Percentiles rank a stretch among this genome's conserved stretches.
phyloP scores from a whole-genome alignment of 2,329 filamentous ascomycete genomes.

The Periconia sp. region DNA sequence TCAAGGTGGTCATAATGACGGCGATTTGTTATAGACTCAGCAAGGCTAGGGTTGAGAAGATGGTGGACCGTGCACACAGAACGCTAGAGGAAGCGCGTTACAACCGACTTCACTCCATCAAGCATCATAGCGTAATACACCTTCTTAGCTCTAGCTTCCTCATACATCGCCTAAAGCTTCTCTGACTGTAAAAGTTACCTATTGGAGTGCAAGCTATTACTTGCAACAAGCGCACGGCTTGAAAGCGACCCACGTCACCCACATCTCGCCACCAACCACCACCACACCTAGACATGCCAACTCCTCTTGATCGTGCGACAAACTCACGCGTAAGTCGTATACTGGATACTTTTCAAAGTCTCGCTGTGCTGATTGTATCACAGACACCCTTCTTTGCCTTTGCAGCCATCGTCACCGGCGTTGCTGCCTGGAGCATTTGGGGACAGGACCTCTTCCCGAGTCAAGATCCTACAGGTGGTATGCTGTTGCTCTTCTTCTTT shows the following conservation, averaged over 20 bases:
- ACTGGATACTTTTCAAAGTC: conserved; percentile 6
- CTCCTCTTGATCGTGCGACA: conserved; percentile 56
- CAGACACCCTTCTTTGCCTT: conserved; percentile 60
- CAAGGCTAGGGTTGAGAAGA: too few relatives aligned
- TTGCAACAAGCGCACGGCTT: background rate
- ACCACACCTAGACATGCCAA: conserved; percentile 49
- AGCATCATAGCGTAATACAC: too few relatives aligned
- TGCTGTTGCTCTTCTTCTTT: conserved; percentile 22
- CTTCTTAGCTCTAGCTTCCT: too few relatives aligned
- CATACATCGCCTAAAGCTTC: too few relatives aligned
- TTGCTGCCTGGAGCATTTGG: conserved; percentile 84
- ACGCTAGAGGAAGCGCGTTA: too few relatives aligned
- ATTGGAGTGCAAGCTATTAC: too few relatives aligned
- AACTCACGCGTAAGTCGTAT: conserved; percentile 50
- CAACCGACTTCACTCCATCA: too few relatives aligned
- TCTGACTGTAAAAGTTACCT: too few relatives aligned
- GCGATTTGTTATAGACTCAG: too few relatives aligned
- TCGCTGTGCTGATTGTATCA: conserved; percentile 5
- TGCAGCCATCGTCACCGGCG: conserved; percentile 79
- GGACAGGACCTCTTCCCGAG: conserved; percentile 83
- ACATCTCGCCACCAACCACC: background rate
- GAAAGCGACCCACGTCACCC: background rate
- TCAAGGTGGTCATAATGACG: conserved; percentile 7
- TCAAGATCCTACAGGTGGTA: conserved; percentile 80
- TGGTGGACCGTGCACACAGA: too few relatives aligned